Conservation (phyloP, 805 yeast species). For the Pichia nakasei region DNA sequence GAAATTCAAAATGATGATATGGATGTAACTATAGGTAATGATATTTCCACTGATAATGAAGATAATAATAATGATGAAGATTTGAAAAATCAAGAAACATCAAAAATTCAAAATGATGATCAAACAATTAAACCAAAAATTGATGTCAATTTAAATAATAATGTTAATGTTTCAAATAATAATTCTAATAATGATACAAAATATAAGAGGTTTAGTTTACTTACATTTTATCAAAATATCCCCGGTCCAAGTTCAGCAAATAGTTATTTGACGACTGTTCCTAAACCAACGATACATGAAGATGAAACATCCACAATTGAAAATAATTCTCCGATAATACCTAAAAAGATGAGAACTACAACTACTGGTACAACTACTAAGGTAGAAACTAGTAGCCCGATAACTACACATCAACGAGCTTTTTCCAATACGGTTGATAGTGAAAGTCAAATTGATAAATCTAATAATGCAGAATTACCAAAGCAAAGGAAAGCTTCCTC, state of each 20-base stretch:
- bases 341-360: too few relatives aligned
- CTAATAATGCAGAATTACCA: too few relatives aligned
- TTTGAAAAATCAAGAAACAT: too few relatives aligned
- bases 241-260: slow-evolving; percentile 10
- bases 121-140: not conserved
- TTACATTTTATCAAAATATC: slow-evolving; percentile 21
- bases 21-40: not conserved
- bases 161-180: too few relatives aligned
- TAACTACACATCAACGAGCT: too few relatives aligned
- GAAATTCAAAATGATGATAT: not conserved
- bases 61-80: not conserved
- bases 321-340: too few relatives aligned
- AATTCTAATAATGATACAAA: slow-evolving; percentile 5
- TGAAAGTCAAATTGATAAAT: not conserved
- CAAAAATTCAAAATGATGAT: not conserved
- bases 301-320: not conserved
- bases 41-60: slow-evolving; percentile 3
- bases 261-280: not conserved
- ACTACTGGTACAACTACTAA: too few relatives aligned
- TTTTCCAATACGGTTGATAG: not conserved
- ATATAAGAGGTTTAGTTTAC: slow-evolving; percentile 26
- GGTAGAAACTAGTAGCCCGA: too few relatives aligned
- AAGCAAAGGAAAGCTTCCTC: not conserved
- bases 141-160: not conserved
- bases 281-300: not conserved